Conservation (phyloP, 1,284 basidiomycete genomes). For the Wolfiporia cocos region DNA sequence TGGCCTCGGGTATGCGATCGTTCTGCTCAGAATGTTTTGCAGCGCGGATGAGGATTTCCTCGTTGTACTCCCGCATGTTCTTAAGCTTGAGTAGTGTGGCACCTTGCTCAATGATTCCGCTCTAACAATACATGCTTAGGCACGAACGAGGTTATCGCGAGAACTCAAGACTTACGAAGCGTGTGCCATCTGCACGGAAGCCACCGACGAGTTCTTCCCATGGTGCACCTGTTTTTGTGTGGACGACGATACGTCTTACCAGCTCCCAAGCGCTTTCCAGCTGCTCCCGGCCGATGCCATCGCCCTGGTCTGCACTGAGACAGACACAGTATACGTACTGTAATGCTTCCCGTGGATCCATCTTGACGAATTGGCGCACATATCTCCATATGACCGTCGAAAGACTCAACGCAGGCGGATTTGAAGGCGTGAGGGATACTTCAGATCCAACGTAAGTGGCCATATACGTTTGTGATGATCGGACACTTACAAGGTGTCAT, state of each 20-base stretch:
- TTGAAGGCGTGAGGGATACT: constrained; percentile 61
- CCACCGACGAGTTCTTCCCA: constrained; percentile 91
- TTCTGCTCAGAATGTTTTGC: constrained; percentile 74
- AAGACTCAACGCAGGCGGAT: constrained; percentile 67
- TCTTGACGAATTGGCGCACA: constrained; percentile 84
- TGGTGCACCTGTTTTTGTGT: constrained; percentile 78
- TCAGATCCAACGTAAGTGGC: too few relatives aligned
- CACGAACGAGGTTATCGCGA: neutral
- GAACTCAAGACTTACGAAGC: constrained; percentile 59
- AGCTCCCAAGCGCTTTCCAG: constrained; percentile 84
- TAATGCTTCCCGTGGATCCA: constrained; percentile 89
- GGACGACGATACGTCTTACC: constrained; percentile 82
- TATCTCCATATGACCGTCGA: constrained; percentile 91
- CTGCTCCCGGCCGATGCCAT: constrained; percentile 75
- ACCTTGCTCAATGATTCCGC: constrained; percentile 84
- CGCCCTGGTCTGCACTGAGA: constrained; percentile 72
- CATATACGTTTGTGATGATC: too few relatives aligned
- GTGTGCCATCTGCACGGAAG: constrained; percentile 82
- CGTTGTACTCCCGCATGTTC: constrained; percentile 71
- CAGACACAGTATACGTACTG: constrained; percentile 94
- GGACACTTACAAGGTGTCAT: constrained; percentile 73
- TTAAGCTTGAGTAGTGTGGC: constrained; percentile 73
- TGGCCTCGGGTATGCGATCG: constrained; percentile 83
- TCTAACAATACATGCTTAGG: constrained; percentile 34
- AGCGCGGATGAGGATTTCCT: constrained; percentile 78